Percentiles rank a stretch among this genome's conserved stretches.
These are phyloP conservation scores for Talaromyces sp. DNA, from an alignment of 2,329 filamentous ascomycete genomes.

Conservation along the genomic window DNA sequence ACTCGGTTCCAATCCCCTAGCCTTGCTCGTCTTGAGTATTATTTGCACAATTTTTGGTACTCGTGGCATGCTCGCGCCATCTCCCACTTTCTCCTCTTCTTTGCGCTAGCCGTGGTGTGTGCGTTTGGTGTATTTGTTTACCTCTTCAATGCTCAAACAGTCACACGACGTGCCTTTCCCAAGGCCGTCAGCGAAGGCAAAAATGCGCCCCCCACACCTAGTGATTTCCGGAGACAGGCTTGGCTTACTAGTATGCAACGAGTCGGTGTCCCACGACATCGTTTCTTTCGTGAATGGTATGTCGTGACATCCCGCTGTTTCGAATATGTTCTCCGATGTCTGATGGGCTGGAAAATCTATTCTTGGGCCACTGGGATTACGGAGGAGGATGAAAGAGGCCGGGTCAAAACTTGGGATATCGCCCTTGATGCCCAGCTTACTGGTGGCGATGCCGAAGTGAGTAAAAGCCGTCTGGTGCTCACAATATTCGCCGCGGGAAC, in stretches of 20 bases:
- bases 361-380: conserved; percentile 78
- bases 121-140: conserved; percentile 61
- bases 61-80: conserved; percentile 44
- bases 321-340: conserved; percentile 77
- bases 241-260: conserved; percentile 94
- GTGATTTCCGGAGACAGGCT: conserved; percentile 81
- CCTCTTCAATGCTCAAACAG: conserved; percentile 60
- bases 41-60: conserved; percentile 32
- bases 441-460: conserved; percentile 87
- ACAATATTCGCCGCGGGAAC: conserved; percentile 88
- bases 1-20: conserved; percentile 35
- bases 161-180: conserved; percentile 52
- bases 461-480: conserved; percentile 79
- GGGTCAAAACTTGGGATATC: conserved; percentile 90
- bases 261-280: conserved; percentile 86
- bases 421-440: conserved; percentile 90
- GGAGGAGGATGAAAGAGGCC: conserved; percentile 80
- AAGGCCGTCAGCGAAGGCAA: conserved; percentile 31
- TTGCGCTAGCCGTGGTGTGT: conserved; percentile 55
- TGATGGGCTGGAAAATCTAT: conserved; percentile 76
- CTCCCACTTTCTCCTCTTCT: conserved; percentile 52
- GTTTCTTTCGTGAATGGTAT: conserved; percentile 80
- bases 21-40: conserved; percentile 28
- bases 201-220: conserved; percentile 67
- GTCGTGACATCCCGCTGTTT: conserved; percentile 78